These are phyloP conservation scores for Styphnolobium japonicum DNA, from an alignment of 306 rosid species.

Conservation along the genomic window DNA sequence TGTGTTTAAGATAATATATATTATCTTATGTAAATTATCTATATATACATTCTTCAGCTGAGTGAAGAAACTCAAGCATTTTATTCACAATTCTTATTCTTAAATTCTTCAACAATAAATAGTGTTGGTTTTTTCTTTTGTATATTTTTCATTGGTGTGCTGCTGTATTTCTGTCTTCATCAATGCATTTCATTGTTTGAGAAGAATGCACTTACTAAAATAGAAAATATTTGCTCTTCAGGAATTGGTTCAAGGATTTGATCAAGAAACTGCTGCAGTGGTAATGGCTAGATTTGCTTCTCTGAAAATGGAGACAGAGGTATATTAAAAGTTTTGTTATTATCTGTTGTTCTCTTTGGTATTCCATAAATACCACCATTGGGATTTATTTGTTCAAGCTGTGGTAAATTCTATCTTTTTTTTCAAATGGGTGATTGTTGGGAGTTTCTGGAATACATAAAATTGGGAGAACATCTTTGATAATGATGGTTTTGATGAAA, in stretches of 20 bases:
- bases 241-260: constrained; percentile 98
- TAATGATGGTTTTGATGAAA: background rate
- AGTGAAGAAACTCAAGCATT: too few species aligned
- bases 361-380: background rate
- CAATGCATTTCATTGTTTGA: background rate
- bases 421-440: background rate
- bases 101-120: too few species aligned
- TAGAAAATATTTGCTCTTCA: constrained; percentile 30
- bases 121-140: background rate
- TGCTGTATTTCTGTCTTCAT: background rate
- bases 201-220: background rate
- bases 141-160: too few species aligned
- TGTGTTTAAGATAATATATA: too few species aligned
- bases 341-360: constrained; percentile 10
- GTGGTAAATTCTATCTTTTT: background rate
- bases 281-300: constrained; percentile 90
- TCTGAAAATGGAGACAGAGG: constrained; percentile 95
- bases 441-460: background rate
- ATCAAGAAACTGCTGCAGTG: constrained; percentile 98
- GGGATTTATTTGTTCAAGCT: too few species aligned
- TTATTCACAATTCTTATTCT: too few species aligned
- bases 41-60: too few species aligned
- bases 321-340: constrained; percentile 28
- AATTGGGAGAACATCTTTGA: background rate
- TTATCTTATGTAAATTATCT: too few species aligned